Evolutionary conservation across 345 rosid genomes (phyloP).

Genomic region (Gossypium herbaceum): DNA sequence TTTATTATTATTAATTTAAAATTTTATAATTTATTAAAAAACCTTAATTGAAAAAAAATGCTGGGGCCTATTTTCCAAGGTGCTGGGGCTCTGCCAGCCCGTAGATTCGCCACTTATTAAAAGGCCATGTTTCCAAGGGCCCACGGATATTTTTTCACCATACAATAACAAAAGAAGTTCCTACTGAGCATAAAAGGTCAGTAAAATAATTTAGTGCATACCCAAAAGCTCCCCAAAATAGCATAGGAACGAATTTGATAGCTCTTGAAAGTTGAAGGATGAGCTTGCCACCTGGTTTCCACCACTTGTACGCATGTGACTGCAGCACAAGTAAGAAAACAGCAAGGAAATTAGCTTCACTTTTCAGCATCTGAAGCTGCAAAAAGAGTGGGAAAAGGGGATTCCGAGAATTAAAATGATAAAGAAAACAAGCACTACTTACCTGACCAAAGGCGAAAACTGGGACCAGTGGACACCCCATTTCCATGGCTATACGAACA

Average conservation of each 20-base stretch:
- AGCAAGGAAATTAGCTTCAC: conserved; percentile 2
- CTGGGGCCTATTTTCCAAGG: too few relatives aligned
- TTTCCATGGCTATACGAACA: conserved; percentile 78
- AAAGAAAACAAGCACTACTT: not conserved
- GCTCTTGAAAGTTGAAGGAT: conserved; percentile 62
- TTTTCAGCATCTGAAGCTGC: not conserved
- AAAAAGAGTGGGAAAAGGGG: too few relatives aligned
- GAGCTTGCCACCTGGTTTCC: conserved; percentile 76
- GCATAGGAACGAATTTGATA: conserved; percentile 69
- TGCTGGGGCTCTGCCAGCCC: too few relatives aligned
- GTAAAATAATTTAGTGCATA: conserved; percentile 21
- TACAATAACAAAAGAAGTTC: not conserved
- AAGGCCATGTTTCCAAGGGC: too few relatives aligned
- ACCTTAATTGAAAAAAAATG: too few relatives aligned
- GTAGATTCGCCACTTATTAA: too few relatives aligned
- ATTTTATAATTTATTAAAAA: too few relatives aligned
- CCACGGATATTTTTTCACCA: too few relatives aligned
- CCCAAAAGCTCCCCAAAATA: conserved; percentile 90
- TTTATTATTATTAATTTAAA: too few relatives aligned
- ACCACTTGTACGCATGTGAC: conserved; percentile 76
- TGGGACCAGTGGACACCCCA: conserved; percentile 78
- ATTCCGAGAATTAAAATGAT: too few relatives aligned
- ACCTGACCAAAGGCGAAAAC: conserved; percentile 97
- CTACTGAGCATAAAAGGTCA: not conserved
- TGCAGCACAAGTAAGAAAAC: conserved; percentile 25